Base-by-base conservation (phyloP, 2,329 filamentous ascomycete genomes). In the Arthrobotrys sinensis region DNA sequence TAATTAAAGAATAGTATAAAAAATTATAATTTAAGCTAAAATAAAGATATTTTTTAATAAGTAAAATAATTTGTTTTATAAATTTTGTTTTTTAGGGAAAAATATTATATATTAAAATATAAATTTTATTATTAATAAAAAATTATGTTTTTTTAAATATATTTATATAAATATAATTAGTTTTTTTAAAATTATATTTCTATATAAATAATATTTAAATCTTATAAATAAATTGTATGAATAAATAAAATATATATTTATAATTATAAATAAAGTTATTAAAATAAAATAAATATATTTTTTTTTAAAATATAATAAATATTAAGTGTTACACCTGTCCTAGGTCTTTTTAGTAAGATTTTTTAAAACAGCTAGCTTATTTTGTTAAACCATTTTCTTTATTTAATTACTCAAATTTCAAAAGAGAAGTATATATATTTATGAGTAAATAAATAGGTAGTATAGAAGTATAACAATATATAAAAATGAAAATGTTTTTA, bases 151-250 rank as follows among this genome's bases (percentile, higher is more conserved):
- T 12, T 32, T 28, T 14, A 16, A 48, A 24, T n/a, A n/a, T 48
- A 67, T 46, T 36, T n/a, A 38, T 67, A 67, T 67, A 52, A 34
- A 38, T 34, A 34, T 48, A 48, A 10, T 50, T 12, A n/a, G 32
- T 55, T n/a, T 12, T 2, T 50, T 52, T 24, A 6, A 48, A 8
- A 67, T 19, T 11, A 11, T n/a, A 24, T 38, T 57, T 62, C 71
- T 81, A 50, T 80, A 64, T 34, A 64, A 50, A 80, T 67, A 80
- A 73, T 71, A 79, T 52, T 67, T 80, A 53, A 70, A 46, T 80
- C 80, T 66, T 76, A 80, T 76, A 57, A 79, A 79, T 70, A 81
- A 76, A 76, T 80, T 66, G 55, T 80, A 73, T 16, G 80, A 81
- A 46, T 79, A 53, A 19, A 81, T 40, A 52, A 80, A 81, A 4